These are phyloP conservation scores for Nadsonia fulvescens DNA, from an alignment of 805 yeast species.

Conservation along the genomic window DNA sequence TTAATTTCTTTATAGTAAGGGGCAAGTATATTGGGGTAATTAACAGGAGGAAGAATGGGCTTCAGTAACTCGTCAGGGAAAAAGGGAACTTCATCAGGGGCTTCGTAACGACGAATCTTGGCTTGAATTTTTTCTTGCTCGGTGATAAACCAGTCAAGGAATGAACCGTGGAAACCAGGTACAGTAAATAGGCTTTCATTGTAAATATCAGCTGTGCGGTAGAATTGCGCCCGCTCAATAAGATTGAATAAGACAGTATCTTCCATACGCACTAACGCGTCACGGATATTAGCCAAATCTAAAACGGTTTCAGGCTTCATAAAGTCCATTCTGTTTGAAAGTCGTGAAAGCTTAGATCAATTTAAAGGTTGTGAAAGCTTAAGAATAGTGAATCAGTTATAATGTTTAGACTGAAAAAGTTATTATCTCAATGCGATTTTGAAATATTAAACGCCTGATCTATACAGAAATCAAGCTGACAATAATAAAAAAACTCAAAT, in stretches of 20 bases:
- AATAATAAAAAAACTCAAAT: no score
- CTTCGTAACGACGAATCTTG: conserved; percentile 74
- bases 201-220: conserved; percentile 58
- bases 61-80: conserved; percentile 48
- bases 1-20: conserved; percentile 55
- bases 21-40: conserved; percentile 68
- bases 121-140: conserved; percentile 61
- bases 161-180: conserved; percentile 52
- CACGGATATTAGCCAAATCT: conserved; percentile 65
- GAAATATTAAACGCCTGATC: no score
- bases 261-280: conserved; percentile 79
- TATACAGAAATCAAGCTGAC: no score
- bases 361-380: no score
- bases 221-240: conserved; percentile 85
- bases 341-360: no score
- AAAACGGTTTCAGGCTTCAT: conserved; percentile 67
- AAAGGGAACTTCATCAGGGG: conserved; percentile 89
- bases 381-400: no score
- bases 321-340: conserved; percentile 49
- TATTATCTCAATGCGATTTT: no score
- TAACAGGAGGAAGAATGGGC: conserved; percentile 62
- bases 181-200: no score
- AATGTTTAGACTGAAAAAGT: no score
- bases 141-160: conserved; percentile 68
- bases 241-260: conserved; percentile 86